Conservation (phyloP, 1,139 yeast genomes). For the Geotrichum histeridarum region DNA sequence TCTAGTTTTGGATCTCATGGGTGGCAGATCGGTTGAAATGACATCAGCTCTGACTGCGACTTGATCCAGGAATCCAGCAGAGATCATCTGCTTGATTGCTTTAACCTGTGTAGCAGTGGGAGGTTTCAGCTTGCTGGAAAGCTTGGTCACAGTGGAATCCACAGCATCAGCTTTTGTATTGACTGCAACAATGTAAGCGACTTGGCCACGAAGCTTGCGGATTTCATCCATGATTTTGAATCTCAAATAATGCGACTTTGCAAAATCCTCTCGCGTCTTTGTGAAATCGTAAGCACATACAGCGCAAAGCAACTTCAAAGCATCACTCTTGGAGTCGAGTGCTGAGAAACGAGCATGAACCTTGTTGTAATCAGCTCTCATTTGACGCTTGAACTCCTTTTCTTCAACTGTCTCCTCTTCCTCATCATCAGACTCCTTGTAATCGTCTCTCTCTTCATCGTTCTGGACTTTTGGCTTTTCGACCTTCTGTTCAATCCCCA, state of each 20-base stretch:
- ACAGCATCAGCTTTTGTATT: constrained; percentile 54
- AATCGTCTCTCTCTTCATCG: constrained; percentile 23
- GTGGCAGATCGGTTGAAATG: constrained; percentile 50
- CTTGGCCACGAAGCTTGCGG: constrained; percentile 69
- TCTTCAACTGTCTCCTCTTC: constrained; percentile 34
- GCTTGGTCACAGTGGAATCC: constrained; percentile 42
- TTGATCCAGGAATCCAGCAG: constrained; percentile 91
- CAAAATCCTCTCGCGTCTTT: constrained; percentile 41
- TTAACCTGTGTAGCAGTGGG: constrained; percentile 67
- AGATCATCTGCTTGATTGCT: constrained; percentile 83
- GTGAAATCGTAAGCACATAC: constrained; percentile 85
- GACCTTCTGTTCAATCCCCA: constrained; percentile 45
- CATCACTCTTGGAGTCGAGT: constrained; percentile 71
- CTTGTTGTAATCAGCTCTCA: constrained; percentile 49
- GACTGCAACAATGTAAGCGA: constrained; percentile 65
- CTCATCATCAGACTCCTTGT: constrained; percentile 28
- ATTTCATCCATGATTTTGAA: constrained; percentile 71
- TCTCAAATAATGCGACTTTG: constrained; percentile 57
- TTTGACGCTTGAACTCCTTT: constrained; percentile 43
- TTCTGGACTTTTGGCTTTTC: constrained; percentile 27
- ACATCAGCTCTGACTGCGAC: constrained; percentile 80
- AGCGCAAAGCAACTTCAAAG: constrained; percentile 68
- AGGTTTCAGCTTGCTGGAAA: constrained; percentile 53
- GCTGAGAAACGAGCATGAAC: constrained; percentile 58
- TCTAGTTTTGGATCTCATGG: constrained; percentile 42